Evolutionary conservation across 306 rosid species (phyloP), one percentile per base, ranked within the genome.

Genomic region (Macrotyloma uniflorum): DNA sequence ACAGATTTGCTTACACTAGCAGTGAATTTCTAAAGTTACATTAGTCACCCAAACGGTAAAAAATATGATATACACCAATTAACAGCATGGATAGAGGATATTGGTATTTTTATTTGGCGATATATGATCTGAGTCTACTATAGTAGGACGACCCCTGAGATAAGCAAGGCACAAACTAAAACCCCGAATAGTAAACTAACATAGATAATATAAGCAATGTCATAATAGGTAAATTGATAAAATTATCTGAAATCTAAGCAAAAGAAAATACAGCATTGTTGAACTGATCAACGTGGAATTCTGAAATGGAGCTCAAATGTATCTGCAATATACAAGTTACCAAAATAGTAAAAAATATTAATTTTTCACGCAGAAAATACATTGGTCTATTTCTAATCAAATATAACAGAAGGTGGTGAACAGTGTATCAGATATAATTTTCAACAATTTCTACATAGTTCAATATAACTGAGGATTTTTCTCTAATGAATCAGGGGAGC

Each of bases 361-460:
- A 40, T 0, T 23, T 75, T 49, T 40, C 75, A 72, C 32, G 22
- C 5, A 11, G 43, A 76, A 43, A 33, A 18, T 54, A 69, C 45
- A 78, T 55, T 49, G 67, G 57, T 4, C 42, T 35, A 49, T 59
- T 47, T 75, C 18, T 61, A 28, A 68, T 71, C 51, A 40, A 26
- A 49, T 62, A 59, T 14, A 59, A 70, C 51, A 2, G 30, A 50
- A 18, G 10, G 59, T 55, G 47, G 32, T 38, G 47, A 77, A 66
- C 71, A 55, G 20, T 43, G 62, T 19, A 64, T 58, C 57, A 24
- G 50, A 53, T 55, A 28, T 67, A 62, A 26, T 50, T 51, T 58
- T 63, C 19, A 84, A 70, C 76, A 67, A 19, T 43, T 70, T 67
- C 72, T 40, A 9, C 43, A 75, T 24, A 50, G 62, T 74, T 50